phyloP scores from a whole-genome alignment of 2,329 filamentous ascomycete genomes.

The Sphaerulina vaccinii region DNA sequence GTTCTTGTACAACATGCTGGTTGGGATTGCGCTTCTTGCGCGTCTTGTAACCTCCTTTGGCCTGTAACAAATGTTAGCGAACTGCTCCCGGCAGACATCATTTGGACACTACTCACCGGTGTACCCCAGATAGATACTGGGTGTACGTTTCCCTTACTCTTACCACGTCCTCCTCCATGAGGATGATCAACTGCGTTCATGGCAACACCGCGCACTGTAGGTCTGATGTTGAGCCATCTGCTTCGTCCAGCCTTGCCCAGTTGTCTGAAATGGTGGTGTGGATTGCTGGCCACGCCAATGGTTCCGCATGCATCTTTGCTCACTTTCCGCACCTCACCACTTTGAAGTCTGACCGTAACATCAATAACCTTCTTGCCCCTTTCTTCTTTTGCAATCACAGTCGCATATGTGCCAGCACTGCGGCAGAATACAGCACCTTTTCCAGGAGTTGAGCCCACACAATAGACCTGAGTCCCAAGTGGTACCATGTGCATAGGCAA shows the following conservation, averaged over 20 bases:
- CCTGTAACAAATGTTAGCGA: constrained; percentile 38
- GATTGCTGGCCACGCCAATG: constrained; percentile 90
- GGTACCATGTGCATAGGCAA: constrained; percentile 94
- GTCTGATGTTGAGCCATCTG: constrained; percentile 89
- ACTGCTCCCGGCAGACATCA: background rate
- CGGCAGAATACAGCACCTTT: constrained; percentile 87
- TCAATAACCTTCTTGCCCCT: constrained; percentile 68
- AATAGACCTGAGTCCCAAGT: constrained; percentile 87
- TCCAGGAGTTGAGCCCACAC: constrained; percentile 72
- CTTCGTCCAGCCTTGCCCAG: constrained; percentile 93
- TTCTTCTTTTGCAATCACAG: constrained; percentile 85
- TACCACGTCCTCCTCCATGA: constrained; percentile 97
- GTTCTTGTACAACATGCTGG: constrained; percentile 81
- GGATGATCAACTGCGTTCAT: constrained; percentile 99
- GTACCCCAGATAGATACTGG: constrained; percentile 96
- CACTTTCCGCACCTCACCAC: constrained; percentile 86
- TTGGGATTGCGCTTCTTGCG: constrained; percentile 85
- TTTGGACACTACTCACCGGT: constrained; percentile 64
- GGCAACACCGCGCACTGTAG: constrained; percentile 92
- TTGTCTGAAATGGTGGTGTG: constrained; percentile 83
- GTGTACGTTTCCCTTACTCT: constrained; percentile 96
- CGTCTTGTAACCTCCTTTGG: constrained; percentile 90
- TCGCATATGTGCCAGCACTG: constrained; percentile 88
- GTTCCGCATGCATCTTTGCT: constrained; percentile 92
- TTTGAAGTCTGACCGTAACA: constrained; percentile 83